phyloP scores from a whole-genome alignment of 1,284 basidiomycete species.

The Rhodotorula sp. region DNA sequence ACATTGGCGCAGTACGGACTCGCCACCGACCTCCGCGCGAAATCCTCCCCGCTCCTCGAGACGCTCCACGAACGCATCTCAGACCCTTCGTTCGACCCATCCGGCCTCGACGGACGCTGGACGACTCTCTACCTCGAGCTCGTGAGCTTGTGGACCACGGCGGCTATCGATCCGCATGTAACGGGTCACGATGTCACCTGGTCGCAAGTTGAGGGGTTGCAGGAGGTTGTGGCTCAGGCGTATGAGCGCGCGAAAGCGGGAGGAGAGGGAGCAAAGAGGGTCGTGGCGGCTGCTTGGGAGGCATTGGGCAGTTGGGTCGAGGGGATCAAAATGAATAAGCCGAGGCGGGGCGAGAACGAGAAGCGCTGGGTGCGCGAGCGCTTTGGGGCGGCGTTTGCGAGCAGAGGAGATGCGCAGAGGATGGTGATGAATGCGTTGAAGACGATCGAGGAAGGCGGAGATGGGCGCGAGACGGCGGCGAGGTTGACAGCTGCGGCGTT shows the following conservation, averaged over 20 bases:
- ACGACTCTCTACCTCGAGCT: conserved; percentile 46
- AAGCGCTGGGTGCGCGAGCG: conserved; percentile 23
- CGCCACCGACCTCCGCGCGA: conserved; percentile 32
- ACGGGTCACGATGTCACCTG: conserved; percentile 85
- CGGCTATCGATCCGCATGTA: conserved; percentile 81
- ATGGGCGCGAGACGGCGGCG: neutral
- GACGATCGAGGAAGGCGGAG: neutral
- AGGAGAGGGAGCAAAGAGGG: conserved; percentile 22
- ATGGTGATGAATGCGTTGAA: neutral
- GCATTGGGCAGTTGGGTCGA: conserved; percentile 62
- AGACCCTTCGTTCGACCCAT: neutral
- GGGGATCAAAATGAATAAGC: conserved; percentile 67
- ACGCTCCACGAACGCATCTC: conserved; percentile 44
- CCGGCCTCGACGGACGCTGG: neutral
- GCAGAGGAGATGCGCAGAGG: neutral
- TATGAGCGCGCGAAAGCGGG: conserved; percentile 42
- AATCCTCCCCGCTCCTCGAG: conserved; percentile 53
- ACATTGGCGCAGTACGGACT: conserved; percentile 74
- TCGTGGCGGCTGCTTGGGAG: conserved; percentile 48
- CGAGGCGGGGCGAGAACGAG: conserved; percentile 65
- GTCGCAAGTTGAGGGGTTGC: conserved; percentile 79
- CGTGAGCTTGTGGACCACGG: conserved; percentile 70
- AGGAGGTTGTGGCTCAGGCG: conserved; percentile 55
- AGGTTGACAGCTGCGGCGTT: conserved; percentile 6
- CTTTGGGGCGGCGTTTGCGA: conserved; percentile 13